Evolutionary conservation across 1,284 basidiomycete genomes (phyloP).

Genomic region (Testicularia cyperi): DNA sequence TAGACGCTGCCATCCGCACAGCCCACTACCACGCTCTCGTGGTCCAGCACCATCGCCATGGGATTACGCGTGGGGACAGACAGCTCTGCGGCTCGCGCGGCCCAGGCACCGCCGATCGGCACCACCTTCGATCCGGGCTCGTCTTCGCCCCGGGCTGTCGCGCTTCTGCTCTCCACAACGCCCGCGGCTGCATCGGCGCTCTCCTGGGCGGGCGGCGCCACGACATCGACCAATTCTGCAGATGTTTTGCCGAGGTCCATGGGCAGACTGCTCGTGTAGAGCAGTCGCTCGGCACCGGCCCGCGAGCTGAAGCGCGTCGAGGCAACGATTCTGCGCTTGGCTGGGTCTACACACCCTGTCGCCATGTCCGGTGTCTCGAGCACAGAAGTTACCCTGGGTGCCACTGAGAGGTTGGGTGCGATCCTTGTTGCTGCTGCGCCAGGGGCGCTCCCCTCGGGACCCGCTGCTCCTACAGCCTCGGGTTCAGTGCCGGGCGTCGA

Average conservation of each 20-base stretch:
- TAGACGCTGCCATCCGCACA: slow-evolving; percentile 50
- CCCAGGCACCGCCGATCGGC: slow-evolving; percentile 48
- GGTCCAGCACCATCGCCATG: slow-evolving; percentile 51
- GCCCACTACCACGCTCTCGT: slow-evolving; percentile 48
- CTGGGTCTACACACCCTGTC: slow-evolving; percentile 44
- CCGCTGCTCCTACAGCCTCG: background rate
- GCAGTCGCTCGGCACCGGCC: slow-evolving; percentile 70
- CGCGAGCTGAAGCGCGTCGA: slow-evolving; percentile 80
- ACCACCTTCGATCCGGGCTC: too few species aligned
- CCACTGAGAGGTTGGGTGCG: slow-evolving; percentile 40
- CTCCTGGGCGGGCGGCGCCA: background rate
- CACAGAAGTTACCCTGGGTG: slow-evolving; percentile 40
- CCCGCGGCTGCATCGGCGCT: too few species aligned
- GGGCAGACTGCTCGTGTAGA: slow-evolving; percentile 51
- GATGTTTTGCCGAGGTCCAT: slow-evolving; percentile 7
- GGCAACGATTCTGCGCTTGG: slow-evolving; percentile 72
- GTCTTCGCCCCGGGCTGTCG: too few species aligned
- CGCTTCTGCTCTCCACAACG: too few species aligned
- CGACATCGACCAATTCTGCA: background rate
- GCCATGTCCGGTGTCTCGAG: slow-evolving; percentile 46
- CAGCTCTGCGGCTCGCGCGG: slow-evolving; percentile 24
- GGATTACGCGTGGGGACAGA: slow-evolving; percentile 41
- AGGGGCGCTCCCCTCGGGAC: background rate
- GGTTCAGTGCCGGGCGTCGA: slow-evolving; percentile 7
- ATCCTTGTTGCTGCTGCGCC: slow-evolving; percentile 31